These are phyloP conservation scores for Penicillium atrosanguineum DNA, from an alignment of 495 filamentous ascomycete species.

Conservation along the genomic window DNA sequence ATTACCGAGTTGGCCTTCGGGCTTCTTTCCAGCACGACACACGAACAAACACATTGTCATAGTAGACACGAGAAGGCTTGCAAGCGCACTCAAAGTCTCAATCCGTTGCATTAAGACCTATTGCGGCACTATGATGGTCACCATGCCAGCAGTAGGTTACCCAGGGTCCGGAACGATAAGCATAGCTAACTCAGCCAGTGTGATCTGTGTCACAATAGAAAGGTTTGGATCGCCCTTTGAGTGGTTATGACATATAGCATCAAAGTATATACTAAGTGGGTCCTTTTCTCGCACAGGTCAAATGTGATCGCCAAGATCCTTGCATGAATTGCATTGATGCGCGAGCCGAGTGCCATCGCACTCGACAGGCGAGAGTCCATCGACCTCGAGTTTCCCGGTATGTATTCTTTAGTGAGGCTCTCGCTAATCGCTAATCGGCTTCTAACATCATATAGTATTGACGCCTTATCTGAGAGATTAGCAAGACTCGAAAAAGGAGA, in stretches of 20 bases:
- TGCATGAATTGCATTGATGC: conserved; percentile 28
- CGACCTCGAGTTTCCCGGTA: conserved; percentile 26
- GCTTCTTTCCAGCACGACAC: not conserved
- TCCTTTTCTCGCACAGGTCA: conserved; percentile 11
- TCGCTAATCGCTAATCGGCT: too few relatives aligned
- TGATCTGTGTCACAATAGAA: conserved; percentile 29
- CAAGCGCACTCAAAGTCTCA: not conserved
- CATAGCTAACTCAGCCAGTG: conserved; percentile 18
- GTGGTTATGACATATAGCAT: not conserved
- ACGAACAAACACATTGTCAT: not conserved
- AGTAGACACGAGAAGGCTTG: not conserved
- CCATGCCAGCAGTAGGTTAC: conserved; percentile 22
- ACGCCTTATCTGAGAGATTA: conserved; percentile 21
- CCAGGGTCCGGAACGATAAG: not conserved
- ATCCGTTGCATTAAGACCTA: not conserved
- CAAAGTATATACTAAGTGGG: not conserved
- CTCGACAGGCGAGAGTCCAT: conserved; percentile 24
- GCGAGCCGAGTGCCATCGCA: conserved; percentile 21
- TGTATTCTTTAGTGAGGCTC: not conserved
- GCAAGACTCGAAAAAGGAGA: conserved; percentile 22
- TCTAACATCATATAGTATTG: conserved; percentile 15
- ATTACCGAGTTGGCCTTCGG: conserved; percentile 1
- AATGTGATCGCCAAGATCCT: conserved; percentile 31
- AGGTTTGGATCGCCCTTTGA: conserved; percentile 12
- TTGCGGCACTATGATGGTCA: not conserved